These are phyloP conservation scores for Castanospermum australe DNA, from an alignment of 306 rosid species.

Conservation along the genomic window DNA sequence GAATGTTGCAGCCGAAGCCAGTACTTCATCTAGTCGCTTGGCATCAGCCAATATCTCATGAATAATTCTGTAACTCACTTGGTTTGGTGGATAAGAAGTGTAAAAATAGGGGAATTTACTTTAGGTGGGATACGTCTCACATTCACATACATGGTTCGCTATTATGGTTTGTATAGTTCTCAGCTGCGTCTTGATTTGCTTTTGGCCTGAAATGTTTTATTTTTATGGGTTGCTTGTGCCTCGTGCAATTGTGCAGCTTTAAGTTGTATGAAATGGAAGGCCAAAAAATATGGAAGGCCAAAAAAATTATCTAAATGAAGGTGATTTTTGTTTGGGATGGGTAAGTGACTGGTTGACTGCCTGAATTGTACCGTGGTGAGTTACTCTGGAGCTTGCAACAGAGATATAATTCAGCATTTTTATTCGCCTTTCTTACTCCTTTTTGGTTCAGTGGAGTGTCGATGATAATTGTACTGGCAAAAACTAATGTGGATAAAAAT, in stretches of 20 bases:
- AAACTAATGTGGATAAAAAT: too few species aligned
- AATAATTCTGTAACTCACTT: conserved; percentile 38
- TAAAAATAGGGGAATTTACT: conserved; percentile 38
- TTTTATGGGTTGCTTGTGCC: conserved; percentile 41
- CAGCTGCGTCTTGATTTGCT: conserved; percentile 38
- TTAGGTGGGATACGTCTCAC: conserved; percentile 23
- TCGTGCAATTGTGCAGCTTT: conserved; percentile 33
- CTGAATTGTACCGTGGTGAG: not conserved
- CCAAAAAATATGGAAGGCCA: not conserved
- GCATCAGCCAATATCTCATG: conserved; percentile 27
- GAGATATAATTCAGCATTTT: not conserved
- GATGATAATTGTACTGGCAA: not conserved
- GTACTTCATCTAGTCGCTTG: conserved; percentile 45
- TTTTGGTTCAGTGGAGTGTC: not conserved
- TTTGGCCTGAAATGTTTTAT: conserved; percentile 32
- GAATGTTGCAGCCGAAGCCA: conserved; percentile 52
- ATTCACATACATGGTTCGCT: conserved; percentile 11
- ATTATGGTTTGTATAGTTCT: conserved; percentile 56
- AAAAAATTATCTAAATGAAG: not conserved
- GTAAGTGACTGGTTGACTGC: not conserved
- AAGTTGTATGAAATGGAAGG: conserved; percentile 22
- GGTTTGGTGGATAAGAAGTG: conserved; percentile 39
- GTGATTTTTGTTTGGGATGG: not conserved
- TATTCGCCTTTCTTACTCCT: not conserved
- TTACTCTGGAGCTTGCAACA: not conserved